phyloP scores from a whole-genome alignment of 1,139 yeast species.

The Pichia sp. region DNA sequence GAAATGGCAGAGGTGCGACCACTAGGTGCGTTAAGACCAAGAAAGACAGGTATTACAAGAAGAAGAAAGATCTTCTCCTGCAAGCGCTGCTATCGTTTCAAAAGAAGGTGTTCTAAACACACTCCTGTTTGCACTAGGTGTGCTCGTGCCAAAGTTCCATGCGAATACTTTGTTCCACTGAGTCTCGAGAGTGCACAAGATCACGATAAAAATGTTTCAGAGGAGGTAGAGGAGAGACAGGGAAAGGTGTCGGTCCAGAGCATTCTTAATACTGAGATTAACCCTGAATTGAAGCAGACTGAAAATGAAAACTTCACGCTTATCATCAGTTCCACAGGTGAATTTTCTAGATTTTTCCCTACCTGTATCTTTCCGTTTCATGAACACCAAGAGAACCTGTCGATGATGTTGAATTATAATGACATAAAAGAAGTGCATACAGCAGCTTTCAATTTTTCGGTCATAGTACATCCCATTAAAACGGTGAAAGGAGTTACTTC shows the following conservation, averaged over 20 bases:
- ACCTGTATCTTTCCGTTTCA: slow-evolving; percentile 17
- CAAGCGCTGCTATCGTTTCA: slow-evolving; percentile 15
- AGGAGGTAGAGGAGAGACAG: background rate
- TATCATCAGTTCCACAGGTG: slow-evolving; percentile 18
- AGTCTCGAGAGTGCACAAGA: background rate
- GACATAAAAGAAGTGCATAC: background rate
- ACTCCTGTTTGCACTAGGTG: slow-evolving; percentile 17
- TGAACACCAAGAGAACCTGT: slow-evolving; percentile 16
- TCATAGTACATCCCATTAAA: slow-evolving; percentile 9
- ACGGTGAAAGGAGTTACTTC: slow-evolving; percentile 6
- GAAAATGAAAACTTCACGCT: slow-evolving; percentile 18
- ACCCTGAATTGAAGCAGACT: slow-evolving; percentile 12
- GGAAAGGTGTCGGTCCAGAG: slow-evolving; percentile 1
- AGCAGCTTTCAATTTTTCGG: slow-evolving; percentile 9
- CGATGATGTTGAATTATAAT: slow-evolving; percentile 8
- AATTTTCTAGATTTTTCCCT: slow-evolving; percentile 19
- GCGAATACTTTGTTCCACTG: slow-evolving; percentile 17
- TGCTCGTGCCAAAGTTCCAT: slow-evolving; percentile 5
- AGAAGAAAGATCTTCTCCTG: slow-evolving; percentile 17
- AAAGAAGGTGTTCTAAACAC: slow-evolving; percentile 18
- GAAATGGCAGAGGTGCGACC: no score
- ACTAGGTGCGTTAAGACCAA: no score
- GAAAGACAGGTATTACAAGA: slow-evolving; percentile 3
- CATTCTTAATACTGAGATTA: slow-evolving; percentile 14
- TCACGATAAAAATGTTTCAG: slow-evolving; percentile 2